Evolutionary conservation across 1,139 yeast genomes (phyloP), one percentile per base, ranked within the genome.

Genomic region (Spathaspora sp.): DNA sequence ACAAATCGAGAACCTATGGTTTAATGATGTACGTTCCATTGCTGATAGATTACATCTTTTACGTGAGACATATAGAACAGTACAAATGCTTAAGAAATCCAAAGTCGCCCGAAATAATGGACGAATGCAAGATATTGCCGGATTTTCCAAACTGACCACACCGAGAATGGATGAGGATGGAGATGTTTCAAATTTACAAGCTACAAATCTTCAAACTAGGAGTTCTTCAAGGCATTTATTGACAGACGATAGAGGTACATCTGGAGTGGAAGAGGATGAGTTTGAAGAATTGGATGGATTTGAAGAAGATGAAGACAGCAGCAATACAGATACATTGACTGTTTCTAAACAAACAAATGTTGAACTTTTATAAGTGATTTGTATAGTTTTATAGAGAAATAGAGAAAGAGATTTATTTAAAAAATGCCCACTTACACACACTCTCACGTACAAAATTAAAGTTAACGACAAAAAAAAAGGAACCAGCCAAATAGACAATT

Each of bases 11-110:
- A 43, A 53, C 18, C 56, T 56, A 25, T 70, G 74, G 74, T 47
- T 58, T 36, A 52, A 56, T 25, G 60, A 61, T 47, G 51, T 64
- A 4, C 55, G 58, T 41, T 55, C 54, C 33, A 63, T 70, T 6
- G 56, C 65, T 41, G 65, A 64, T 43, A 51, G 70, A 43, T 53
- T 71, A 20, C 63, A 60, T 47, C 57, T 67, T 23, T 55, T 71
- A 39, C 61, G 63, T 44, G 74, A 70, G 43, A 56, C 63, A 1
- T 68, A 65, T 48, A 59, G 57, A 41, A 50, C 68, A 2, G 58
- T 68, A 9, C 68, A 60, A 42, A 41, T 52, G 10, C 49, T 63
- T 40, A 63, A 65, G 45, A 60, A 56, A 47, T 50, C 52, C 39
- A 59, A 54, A 39, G 39, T 47, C 2, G 7, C 39, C 8, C 42